Evolutionary conservation across 257 asterid species (phyloP).

Genomic region (Fraxinus quadrangulata): DNA sequence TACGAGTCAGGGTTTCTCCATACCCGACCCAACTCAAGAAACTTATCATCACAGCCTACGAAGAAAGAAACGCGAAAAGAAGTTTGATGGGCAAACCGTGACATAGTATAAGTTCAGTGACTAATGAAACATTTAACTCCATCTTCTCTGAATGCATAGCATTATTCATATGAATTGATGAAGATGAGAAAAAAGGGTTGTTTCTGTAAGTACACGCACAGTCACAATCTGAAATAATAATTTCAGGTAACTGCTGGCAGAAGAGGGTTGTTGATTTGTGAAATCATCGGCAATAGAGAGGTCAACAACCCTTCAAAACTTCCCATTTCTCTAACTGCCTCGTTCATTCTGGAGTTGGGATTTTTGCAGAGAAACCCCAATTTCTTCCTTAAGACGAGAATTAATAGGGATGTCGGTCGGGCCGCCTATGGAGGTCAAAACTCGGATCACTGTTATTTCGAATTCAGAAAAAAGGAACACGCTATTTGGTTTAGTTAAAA

Average conservation of each 20-base stretch:
- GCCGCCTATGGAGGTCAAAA: too few relatives aligned
- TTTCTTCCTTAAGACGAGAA: too few relatives aligned
- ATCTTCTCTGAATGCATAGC: neutral
- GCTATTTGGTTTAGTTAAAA: too few relatives aligned
- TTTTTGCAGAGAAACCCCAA: neutral
- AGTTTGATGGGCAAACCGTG: neutral
- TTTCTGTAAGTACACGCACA: too few relatives aligned
- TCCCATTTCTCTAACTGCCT: neutral
- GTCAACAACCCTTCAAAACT: neutral
- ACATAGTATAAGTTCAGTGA: neutral
- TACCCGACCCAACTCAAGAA: conserved; percentile 1
- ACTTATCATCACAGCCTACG: conserved; percentile 28
- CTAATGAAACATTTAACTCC: neutral
- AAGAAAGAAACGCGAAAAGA: neutral
- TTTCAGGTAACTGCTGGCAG: neutral
- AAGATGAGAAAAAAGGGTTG: neutral
- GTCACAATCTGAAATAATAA: too few relatives aligned
- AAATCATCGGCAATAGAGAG: neutral
- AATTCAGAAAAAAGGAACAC: too few relatives aligned
- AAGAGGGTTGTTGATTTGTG: neutral
- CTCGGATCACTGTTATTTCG: too few relatives aligned
- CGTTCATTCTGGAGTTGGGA: neutral
- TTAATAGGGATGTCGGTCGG: too few relatives aligned
- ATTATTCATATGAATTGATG: neutral
- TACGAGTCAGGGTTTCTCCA: conserved; percentile 9